A percentile compares a stretch with the other conserved stretches of the same genome.
phyloP scores from a whole-genome alignment of 192 early-diverging fungal species.

The Backusella macrospora region DNA sequence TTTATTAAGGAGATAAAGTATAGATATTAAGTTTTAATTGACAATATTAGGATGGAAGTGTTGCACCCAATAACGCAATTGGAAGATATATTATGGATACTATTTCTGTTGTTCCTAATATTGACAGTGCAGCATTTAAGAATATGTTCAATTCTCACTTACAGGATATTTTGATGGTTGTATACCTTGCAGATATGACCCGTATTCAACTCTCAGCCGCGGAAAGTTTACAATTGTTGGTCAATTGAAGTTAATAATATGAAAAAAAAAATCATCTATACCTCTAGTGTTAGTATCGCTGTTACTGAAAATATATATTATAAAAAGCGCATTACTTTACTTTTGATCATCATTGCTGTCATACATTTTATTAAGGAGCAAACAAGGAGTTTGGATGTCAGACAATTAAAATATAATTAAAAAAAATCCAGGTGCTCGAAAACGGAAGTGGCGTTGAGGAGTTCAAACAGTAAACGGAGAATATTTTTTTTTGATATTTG shows the following conservation, averaged over 20 bases:
- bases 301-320: no score
- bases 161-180: slow-evolving; percentile 95
- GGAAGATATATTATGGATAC: slow-evolving; percentile 95
- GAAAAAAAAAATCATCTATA: no score
- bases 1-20: not conserved
- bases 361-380: slow-evolving; percentile 4
- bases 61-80: slow-evolving; percentile 71
- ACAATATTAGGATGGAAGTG: slow-evolving; percentile 42
- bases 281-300: no score
- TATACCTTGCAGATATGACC: slow-evolving; percentile 94
- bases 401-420: slow-evolving; percentile 8
- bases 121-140: slow-evolving; percentile 84
- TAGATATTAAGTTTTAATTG: not conserved
- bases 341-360: not conserved
- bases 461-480: slow-evolving; percentile 6
- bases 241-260: not conserved
- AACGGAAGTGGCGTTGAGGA: slow-evolving; percentile 6
- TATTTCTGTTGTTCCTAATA: slow-evolving; percentile 84
- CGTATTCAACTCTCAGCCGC: slow-evolving; percentile 93
- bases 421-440: slow-evolving; percentile 10
- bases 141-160: slow-evolving; percentile 94
- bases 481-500: not conserved
- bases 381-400: slow-evolving; percentile 8
- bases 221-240: slow-evolving; percentile 82
- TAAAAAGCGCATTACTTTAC: not conserved